Conservation (phyloP, 2,329 filamentous ascomycete species). For the Cercospora canescens region DNA sequence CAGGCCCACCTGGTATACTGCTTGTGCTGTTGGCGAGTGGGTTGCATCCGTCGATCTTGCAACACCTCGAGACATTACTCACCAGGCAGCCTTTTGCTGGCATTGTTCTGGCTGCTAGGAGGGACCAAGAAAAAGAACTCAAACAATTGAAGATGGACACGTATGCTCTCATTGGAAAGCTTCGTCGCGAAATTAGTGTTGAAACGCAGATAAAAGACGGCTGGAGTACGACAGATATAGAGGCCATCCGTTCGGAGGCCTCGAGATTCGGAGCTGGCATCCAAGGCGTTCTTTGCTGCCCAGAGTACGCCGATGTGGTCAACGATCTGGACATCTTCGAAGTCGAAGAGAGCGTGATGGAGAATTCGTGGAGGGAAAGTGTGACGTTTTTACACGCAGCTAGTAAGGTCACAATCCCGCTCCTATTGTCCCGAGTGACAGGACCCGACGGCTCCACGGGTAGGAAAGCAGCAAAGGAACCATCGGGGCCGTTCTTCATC, state of each 20-base stretch:
- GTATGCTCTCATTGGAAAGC: slow-evolving; percentile 24
- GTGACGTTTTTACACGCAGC: slow-evolving; percentile 30
- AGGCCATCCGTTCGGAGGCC: slow-evolving; percentile 16
- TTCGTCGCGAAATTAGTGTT: slow-evolving; percentile 29
- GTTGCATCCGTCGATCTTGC: slow-evolving; percentile 13
- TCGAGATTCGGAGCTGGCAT: slow-evolving; percentile 18
- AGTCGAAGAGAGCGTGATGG: slow-evolving; percentile 24
- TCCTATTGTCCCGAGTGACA: slow-evolving; percentile 12
- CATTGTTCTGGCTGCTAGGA: slow-evolving; percentile 17
- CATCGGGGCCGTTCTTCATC: slow-evolving; percentile 24
- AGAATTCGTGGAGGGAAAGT: slow-evolving; percentile 25
- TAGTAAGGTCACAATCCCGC: slow-evolving; percentile 11
- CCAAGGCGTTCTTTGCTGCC: slow-evolving; percentile 31
- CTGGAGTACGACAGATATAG: slow-evolving; percentile 24
- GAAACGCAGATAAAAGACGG: slow-evolving; percentile 20
- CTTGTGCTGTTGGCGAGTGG: slow-evolving; percentile 17
- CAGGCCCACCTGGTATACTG: slow-evolving; percentile 15
- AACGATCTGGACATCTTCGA: slow-evolving; percentile 23
- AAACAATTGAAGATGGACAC: slow-evolving; percentile 29
- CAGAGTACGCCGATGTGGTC: slow-evolving; percentile 15
- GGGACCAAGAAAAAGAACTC: slow-evolving; percentile 21
- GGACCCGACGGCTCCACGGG: not conserved
- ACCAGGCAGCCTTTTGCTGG: slow-evolving; percentile 19
- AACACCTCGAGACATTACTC: slow-evolving; percentile 25
- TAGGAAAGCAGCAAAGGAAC: slow-evolving; percentile 4